Evolutionary conservation across 495 filamentous ascomycete genomes (phyloP).

Genomic region (Sordaria brevicollis): DNA sequence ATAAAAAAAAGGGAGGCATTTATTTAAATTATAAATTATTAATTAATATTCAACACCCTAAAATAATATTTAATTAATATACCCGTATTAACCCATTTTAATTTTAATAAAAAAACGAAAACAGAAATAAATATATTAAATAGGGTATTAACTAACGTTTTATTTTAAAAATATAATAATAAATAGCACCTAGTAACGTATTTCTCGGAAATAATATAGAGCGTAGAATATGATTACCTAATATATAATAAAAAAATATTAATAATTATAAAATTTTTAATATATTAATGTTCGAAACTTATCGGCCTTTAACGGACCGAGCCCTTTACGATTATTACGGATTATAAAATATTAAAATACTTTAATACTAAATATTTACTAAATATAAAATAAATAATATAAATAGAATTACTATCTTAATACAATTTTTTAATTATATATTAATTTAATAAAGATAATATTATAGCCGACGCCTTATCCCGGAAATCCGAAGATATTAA

Average conservation of each 20-base stretch:
- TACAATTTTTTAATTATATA: slow-evolving; percentile 2
- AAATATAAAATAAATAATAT: not conserved
- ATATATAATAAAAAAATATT: not conserved
- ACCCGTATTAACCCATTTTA: not conserved
- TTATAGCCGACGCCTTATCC: not conserved
- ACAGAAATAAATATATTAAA: not conserved
- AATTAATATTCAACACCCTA: not conserved
- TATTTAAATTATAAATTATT: not conserved
- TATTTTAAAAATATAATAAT: not conserved
- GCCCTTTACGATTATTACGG: not conserved
- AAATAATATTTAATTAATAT: not conserved
- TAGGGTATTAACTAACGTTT: not conserved
- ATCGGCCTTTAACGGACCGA: no score
- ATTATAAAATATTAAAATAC: not conserved
- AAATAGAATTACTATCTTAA: not conserved
- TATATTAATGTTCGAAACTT: no score
- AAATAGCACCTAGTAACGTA: not conserved
- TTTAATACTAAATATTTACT: no score
- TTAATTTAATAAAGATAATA: not conserved
- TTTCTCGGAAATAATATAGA: no score
- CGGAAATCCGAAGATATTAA: no score
- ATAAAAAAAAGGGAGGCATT: not conserved
- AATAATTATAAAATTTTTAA: no score
- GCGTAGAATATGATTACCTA: no score
- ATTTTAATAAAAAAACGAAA: no score